Conservation (phyloP, 148 eudicot species). For the Salicornia ramosissima region DNA sequence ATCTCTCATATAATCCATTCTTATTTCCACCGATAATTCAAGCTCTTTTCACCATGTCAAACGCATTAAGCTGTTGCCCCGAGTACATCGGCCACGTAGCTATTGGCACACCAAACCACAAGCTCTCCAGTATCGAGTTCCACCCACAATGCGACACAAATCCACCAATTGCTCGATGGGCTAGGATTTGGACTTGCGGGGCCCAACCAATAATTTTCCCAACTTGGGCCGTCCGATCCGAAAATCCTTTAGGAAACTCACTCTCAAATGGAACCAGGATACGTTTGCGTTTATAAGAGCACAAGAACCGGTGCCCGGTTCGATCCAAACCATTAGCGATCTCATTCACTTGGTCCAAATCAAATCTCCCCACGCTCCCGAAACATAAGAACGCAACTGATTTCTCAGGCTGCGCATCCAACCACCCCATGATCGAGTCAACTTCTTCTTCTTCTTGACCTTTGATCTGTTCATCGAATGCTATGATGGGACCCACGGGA, state of each 20-base stretch:
- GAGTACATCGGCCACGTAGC: slow-evolving; percentile 46
- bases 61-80: slow-evolving; percentile 50
- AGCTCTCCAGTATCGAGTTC: slow-evolving; percentile 47
- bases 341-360: slow-evolving; percentile 36
- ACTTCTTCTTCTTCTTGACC: background rate
- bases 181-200: slow-evolving; percentile 34
- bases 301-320: slow-evolving; percentile 35
- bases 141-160: slow-evolving; percentile 56
- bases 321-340: slow-evolving; percentile 48
- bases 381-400: slow-evolving; percentile 59
- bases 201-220: slow-evolving; percentile 44
- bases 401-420: slow-evolving; percentile 36
- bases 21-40: slow-evolving; percentile 37
- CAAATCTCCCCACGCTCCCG: slow-evolving; percentile 49
- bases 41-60: slow-evolving; percentile 35
- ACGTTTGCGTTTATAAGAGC: slow-evolving; percentile 33
- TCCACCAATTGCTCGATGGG: slow-evolving; percentile 37
- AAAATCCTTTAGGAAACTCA: slow-evolving; percentile 36
- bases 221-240: slow-evolving; percentile 23
- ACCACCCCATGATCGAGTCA: slow-evolving; percentile 35
- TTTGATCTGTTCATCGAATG: background rate
- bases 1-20: slow-evolving; percentile 32
- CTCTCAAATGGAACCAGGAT: slow-evolving; percentile 9
- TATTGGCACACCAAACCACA: slow-evolving; percentile 41
- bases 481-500: slow-evolving; percentile 46